Conservation (phyloP, 2,329 filamentous ascomycete genomes). For the Nannizziopsis arthrosporioides region DNA sequence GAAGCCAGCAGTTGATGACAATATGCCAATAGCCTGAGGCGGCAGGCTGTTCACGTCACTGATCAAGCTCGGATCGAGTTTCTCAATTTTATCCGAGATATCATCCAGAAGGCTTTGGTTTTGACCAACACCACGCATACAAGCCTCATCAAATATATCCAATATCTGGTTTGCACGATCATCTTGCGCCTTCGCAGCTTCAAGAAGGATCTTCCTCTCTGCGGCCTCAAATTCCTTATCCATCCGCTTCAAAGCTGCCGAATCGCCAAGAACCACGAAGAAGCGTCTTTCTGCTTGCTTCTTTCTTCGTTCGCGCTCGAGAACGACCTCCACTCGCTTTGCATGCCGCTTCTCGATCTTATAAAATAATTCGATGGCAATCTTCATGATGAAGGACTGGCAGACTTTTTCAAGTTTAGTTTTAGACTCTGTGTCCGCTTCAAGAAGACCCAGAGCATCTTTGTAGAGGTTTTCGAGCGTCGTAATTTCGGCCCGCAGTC, state of each 20-base stretch:
- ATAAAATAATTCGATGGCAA: conserved; percentile 36
- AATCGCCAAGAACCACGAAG: conserved; percentile 42
- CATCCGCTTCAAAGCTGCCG: conserved; percentile 39
- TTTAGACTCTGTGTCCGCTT: conserved; percentile 24
- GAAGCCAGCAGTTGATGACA: conserved; percentile 24
- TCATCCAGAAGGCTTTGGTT: conserved; percentile 43
- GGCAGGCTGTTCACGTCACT: conserved; percentile 25
- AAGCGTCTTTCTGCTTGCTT: conserved; percentile 45
- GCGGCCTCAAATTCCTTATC: conserved; percentile 40
- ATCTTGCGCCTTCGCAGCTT: conserved; percentile 40
- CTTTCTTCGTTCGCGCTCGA: conserved; percentile 44
- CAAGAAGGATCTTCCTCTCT: conserved; percentile 40
- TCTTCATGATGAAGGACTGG: conserved; percentile 35
- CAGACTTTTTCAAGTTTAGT: conserved; percentile 23
- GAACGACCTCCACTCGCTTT: conserved; percentile 38
- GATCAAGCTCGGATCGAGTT: conserved; percentile 26
- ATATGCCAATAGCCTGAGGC: conserved; percentile 23
- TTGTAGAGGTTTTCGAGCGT: conserved; percentile 38
- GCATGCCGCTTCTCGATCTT: conserved; percentile 41
- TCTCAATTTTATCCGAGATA: conserved; percentile 34
- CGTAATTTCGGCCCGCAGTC: conserved; percentile 41
- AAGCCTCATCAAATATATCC: conserved; percentile 40
- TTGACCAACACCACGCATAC: conserved; percentile 40
- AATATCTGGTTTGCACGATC: conserved; percentile 41
- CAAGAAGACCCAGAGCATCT: conserved; percentile 32